Evolutionary conservation across 441 rosid genomes (phyloP), one percentile per base, ranked within the genome.

Genomic region (Adansonia madagascariensis): DNA sequence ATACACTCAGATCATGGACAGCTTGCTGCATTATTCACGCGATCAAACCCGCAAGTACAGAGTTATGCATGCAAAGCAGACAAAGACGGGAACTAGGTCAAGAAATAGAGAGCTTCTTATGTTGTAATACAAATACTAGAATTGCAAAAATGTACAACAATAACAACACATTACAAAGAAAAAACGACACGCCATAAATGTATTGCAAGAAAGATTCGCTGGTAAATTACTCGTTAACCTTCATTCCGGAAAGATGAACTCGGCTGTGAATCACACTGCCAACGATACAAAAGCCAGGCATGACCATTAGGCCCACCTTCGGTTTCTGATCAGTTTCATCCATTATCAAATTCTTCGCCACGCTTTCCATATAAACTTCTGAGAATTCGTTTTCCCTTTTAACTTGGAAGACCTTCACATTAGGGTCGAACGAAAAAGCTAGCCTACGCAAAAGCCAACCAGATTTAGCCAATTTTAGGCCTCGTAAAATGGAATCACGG

Each of bases 381-480:
- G 95, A 86, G 85, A 93, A 95, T 73, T 93, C 97, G 9, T 81
- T 91, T 9, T 97, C 95, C 35, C 88, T 88, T 79, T 89, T 91
- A 73, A 88, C 96, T 82, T 90, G 97, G 78, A 90, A 95, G 47
- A 93, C 82, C 82, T 88, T 91, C 27, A 88, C 90, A 63, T 75
- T 84, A 12, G 98, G 95, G 60, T 93, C 94, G 63, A 93, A 90
- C 14, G 97, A 93, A 85, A 79, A 86, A 2, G 99, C 96, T 78
- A 95, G 90, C 90, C 89, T 86, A 81, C 93, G 98, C 86, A 92
- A 81, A 66, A 93, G 92, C 98, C 99, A 95, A 77, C 91, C 81
- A 0, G 91, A 85, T 84, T 92, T 93, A 14, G 98, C 98, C 31
- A 95, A 83, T 78, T 93, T 95, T 59, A 93, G 0, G 91, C 98